Evolutionary conservation across 345 rosid genomes (phyloP).

Genomic region (Citrus reticulata): DNA sequence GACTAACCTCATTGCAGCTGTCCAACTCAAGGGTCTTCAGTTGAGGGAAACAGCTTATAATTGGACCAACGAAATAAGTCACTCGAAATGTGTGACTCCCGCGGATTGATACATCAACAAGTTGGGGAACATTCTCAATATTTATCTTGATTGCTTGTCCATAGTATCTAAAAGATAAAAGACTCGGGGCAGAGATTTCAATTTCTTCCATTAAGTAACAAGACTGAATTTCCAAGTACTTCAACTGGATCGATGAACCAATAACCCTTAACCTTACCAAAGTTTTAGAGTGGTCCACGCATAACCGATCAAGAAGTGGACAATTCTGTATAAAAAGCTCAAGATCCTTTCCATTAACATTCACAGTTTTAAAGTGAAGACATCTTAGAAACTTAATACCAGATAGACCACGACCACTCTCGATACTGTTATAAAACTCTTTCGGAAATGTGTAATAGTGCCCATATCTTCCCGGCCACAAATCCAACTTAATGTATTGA

Average conservation of each 20-base stretch:
- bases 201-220: background rate
- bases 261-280: background rate
- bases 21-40: constrained; percentile 1
- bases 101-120: background rate
- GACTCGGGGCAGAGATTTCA: background rate
- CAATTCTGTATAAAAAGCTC: background rate
- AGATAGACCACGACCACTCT: background rate
- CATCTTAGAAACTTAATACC: background rate
- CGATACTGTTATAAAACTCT: background rate
- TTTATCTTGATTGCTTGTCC: background rate
- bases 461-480: background rate
- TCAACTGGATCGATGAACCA: background rate
- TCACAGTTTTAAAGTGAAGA: background rate
- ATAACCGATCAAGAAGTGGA: background rate
- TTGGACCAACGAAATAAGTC: background rate
- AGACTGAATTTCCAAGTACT: background rate
- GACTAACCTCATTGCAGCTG: background rate
- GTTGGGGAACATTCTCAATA: background rate
- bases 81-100: background rate
- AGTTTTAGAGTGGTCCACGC: background rate
- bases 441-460: background rate
- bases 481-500: background rate
- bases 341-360: background rate
- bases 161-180: background rate
- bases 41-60: background rate